These are phyloP conservation scores for Strobilomyces echinocephalus DNA, from an alignment of 768 basidiomycete species.

Conservation along the genomic window DNA sequence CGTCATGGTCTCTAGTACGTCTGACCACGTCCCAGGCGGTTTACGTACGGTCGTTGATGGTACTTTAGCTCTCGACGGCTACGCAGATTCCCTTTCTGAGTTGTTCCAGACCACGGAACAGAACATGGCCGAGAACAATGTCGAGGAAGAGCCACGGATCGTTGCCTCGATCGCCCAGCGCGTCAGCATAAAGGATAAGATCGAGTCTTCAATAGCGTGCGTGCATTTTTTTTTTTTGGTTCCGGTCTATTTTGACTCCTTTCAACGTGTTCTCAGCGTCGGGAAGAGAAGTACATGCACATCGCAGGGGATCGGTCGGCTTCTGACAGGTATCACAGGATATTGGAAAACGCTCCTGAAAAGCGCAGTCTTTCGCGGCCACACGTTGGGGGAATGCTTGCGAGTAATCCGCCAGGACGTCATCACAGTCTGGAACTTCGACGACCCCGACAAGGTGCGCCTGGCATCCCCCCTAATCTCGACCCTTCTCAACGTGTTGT, in stretches of 20 bases:
- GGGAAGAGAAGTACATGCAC: conserved; percentile 11
- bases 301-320: no score
- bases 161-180: conserved; percentile 15
- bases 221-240: not conserved
- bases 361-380: conserved; percentile 5
- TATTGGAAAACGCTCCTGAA: conserved; percentile 11
- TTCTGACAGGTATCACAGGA: not conserved
- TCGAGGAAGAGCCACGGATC: conserved; percentile 9
- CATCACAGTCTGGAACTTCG: conserved; percentile 10
- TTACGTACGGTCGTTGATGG: not conserved
- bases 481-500: not conserved
- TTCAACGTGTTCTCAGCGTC: not conserved
- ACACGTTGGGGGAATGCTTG: conserved; percentile 10
- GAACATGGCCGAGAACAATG: conserved; percentile 3
- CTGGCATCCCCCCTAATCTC: not conserved
- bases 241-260: not conserved
- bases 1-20: conserved; percentile 11
- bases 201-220: conserved; percentile 12
- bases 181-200: conserved; percentile 13
- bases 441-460: conserved; percentile 10
- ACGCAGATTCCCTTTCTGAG: not conserved
- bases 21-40: not conserved
- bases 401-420: conserved; percentile 8
- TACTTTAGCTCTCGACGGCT: conserved; percentile 1
- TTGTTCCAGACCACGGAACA: conserved; percentile 1